phyloP scores from a whole-genome alignment of 2,329 filamentous ascomycete genomes.

The Fusarium nygamai region DNA sequence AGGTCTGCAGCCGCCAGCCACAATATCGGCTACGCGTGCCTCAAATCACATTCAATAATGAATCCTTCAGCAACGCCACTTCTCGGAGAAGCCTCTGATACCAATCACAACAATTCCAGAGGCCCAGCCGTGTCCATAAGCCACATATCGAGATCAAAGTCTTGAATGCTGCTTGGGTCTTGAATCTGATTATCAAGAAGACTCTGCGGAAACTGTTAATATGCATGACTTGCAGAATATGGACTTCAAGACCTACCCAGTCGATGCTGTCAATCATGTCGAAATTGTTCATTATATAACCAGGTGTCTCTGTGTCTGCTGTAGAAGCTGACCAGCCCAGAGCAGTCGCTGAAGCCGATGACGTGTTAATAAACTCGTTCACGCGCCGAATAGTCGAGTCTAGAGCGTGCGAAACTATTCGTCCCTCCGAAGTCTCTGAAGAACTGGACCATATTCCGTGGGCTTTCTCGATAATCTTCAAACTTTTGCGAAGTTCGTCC shows the following conservation, averaged over 20 bases:
- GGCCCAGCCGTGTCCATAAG: conserved; percentile 10
- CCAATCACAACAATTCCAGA: neutral
- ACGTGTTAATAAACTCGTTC: neutral
- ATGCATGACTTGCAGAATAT: accelerated
- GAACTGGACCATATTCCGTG: conserved; percentile 35
- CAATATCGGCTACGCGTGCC: neutral
- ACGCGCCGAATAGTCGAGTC: conserved; percentile 30
- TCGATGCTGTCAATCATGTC: conserved; percentile 29
- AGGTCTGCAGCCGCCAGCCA: neutral
- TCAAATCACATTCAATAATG: neutral
- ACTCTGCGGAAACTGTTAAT: neutral
- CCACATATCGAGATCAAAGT: conserved; percentile 27
- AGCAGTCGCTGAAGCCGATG: accelerated
- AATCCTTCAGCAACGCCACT: neutral
- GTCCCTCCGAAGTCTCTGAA: conserved; percentile 26
- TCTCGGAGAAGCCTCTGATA: accelerated
- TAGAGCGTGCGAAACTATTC: conserved; percentile 33
- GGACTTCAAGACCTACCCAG: conserved; percentile 17
- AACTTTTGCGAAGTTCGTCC: neutral
- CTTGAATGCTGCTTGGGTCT: neutral
- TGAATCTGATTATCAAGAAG: conserved; percentile 29
- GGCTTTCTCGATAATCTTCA: conserved; percentile 25
- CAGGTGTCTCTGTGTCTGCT: accelerated
- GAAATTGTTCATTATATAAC: neutral
- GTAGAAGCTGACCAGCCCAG: neutral